A percentile compares a stretch with the other conserved stretches of the same genome.
phyloP scores from a whole-genome alignment of 75 land plant genomes.

The Picea glauca region DNA sequence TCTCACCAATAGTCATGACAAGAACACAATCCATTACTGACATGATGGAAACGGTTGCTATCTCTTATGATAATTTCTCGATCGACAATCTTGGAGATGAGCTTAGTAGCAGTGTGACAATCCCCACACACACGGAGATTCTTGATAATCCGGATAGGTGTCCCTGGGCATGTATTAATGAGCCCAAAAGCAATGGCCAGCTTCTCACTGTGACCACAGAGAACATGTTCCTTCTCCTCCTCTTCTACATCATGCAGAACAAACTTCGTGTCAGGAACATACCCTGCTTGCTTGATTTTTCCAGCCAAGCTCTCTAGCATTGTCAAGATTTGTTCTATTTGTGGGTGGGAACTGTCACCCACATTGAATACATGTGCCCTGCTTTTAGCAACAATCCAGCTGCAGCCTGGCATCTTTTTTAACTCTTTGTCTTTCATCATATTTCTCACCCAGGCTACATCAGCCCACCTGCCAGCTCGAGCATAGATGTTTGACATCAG shows the following conservation, averaged over 20 bases:
- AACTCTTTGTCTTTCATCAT: conserved; percentile 43
- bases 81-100: background rate
- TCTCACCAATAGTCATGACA: conserved; percentile 9
- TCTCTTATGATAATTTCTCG: conserved; percentile 8
- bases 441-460: conserved; percentile 38
- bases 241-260: background rate
- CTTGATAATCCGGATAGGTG: conserved; percentile 4
- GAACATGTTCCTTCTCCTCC: background rate
- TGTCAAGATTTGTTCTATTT: conserved; percentile 27
- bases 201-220: conserved; percentile 1
- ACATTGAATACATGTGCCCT: conserved; percentile 45
- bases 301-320: conserved; percentile 28
- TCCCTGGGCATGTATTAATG: background rate
- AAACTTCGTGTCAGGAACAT: conserved; percentile 35
- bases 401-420: conserved; percentile 60
- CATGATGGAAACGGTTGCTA: conserved; percentile 2
- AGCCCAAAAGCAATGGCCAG: conserved; percentile 1
- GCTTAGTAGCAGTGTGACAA: conserved; percentile 2
- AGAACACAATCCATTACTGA: conserved; percentile 20
- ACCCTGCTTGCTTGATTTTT: conserved; percentile 43
- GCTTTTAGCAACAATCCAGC: conserved; percentile 51
- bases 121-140: conserved; percentile 1
- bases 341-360: conserved; percentile 47
- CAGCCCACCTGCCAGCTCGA: conserved; percentile 48
- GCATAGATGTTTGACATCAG: conserved; percentile 62